Evolutionary conservation across 345 rosid genomes (phyloP), one percentile per base, ranked within the genome.

Genomic region (Camelina neglecta): DNA sequence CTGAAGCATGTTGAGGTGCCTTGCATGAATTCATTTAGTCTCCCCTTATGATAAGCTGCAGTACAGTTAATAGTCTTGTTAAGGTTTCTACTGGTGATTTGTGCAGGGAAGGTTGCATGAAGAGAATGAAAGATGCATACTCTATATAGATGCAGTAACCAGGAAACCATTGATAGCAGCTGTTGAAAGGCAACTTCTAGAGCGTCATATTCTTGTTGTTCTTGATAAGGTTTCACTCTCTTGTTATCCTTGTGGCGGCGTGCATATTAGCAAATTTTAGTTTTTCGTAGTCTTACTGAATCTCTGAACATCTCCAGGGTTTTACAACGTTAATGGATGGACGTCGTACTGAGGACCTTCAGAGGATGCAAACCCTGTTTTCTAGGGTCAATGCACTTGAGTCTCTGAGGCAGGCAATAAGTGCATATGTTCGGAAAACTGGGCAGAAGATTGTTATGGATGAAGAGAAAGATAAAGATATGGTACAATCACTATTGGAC

Each of bases 401-500:
- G 79, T 82, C 93, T 42, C 76, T 95, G 57, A 86, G 98, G 78
- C 97, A 85, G 79, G 92, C 92, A 45, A 85, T 95, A 56, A 91
- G 87, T 69, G 76, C 83, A n/a, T 92, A 90, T 76, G 85, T 89
- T 39, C 90, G 97, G 60, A 87, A 84, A 86, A 87, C 92, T 49
- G 99, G 97, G 68, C 90, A 92, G 77, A 82, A 86, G 74, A 81
- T 88, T 49, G 86, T 92, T 73, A 86, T 93, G 97, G 98, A 95
- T 84, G 99, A 95, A 81, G 99, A 95, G 83, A 95, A 92, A 79
- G 99, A 95, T 76, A 95, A 92, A 75, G 99, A 92, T 67, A 92
- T 95, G 98, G 99, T 92, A 72, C 80, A 87, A 24, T 83, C 93
- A 39, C 79, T 95, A 60, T 79, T 95, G 84, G 98, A 90, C 75